These are phyloP conservation scores for Parsonsia alboflavescens DNA, from an alignment of 257 asterid genomes.

Conservation along the genomic window DNA sequence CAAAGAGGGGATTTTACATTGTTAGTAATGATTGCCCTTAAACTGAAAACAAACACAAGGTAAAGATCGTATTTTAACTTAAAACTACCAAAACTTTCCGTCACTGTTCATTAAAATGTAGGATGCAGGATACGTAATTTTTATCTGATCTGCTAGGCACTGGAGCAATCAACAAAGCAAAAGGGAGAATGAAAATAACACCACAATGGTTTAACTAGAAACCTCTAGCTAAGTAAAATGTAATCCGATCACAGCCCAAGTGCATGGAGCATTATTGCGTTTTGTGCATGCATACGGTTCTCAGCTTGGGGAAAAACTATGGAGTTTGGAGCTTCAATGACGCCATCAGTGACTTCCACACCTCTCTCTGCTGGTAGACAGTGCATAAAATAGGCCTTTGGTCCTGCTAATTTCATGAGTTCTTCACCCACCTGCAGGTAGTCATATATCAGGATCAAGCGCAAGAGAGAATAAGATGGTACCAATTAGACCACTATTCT, in stretches of 20 bases:
- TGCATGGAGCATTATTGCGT: conserved; percentile 88
- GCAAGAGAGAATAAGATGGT: no score
- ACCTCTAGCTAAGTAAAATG: neutral
- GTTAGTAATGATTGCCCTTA: neutral
- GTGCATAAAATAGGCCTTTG: conserved; percentile 79
- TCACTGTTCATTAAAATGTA: neutral
- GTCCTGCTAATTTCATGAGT: conserved; percentile 84
- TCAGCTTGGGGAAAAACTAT: conserved; percentile 90
- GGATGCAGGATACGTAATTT: neutral
- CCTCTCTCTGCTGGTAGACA: conserved; percentile 94
- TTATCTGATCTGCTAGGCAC: neutral
- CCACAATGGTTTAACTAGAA: neutral
- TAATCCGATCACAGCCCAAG: conserved; percentile 49
- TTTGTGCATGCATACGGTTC: conserved; percentile 93
- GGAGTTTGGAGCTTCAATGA: conserved; percentile 76
- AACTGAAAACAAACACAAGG: neutral
- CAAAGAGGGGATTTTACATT: no score
- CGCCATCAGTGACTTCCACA: conserved; percentile 71
- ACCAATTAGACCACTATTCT: neutral
- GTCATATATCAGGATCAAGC: neutral
- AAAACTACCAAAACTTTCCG: no score
- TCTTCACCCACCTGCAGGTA: conserved; percentile 69
- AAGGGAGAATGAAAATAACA: neutral
- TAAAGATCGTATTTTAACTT: no score
- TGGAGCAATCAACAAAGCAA: neutral